Percentiles rank a stretch among this genome's conserved stretches.
Evolutionary conservation across 2,329 filamentous ascomycete species (phyloP).

Genomic region (Aspergillus sp.): DNA sequence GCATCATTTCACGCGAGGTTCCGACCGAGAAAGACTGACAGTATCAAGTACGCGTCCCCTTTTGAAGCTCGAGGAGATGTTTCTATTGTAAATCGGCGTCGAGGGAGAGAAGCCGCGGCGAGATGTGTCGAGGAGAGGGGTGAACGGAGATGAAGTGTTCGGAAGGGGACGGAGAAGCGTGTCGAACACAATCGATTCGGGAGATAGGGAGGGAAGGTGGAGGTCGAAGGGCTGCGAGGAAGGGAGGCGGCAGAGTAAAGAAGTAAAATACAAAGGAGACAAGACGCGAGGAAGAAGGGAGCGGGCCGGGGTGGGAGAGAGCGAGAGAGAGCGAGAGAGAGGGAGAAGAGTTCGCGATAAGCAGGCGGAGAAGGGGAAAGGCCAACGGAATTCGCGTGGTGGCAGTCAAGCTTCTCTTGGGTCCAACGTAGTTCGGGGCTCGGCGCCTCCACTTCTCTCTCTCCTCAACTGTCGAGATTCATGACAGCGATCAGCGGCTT

Average conservation of each 20-base stretch:
- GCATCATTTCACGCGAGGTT: constrained; percentile 20
- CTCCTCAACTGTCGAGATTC: neutral
- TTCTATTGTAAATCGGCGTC: neutral
- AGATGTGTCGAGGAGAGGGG: neutral
- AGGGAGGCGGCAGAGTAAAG: constrained; percentile 12
- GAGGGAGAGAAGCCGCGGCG: neutral
- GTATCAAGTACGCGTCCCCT: neutral
- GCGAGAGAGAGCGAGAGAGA: constrained; percentile 50
- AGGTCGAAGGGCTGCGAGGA: constrained; percentile 65
- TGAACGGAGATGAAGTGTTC: neutral
- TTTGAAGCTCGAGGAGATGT: neutral
- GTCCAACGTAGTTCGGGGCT: constrained; percentile 17
- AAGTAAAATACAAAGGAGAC: neutral
- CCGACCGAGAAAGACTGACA: neutral
- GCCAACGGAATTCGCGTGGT: constrained; percentile 25
- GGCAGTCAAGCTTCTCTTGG: constrained; percentile 38
- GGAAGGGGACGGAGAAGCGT: constrained; percentile 3
- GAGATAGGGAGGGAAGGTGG: constrained; percentile 82
- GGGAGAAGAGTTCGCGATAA: constrained; percentile 26
- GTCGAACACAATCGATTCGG: constrained; percentile 53
- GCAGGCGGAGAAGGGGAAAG: constrained; percentile 25
- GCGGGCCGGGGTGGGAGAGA: constrained; percentile 57
- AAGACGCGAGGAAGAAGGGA: constrained; percentile 36
- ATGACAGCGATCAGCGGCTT: neutral
- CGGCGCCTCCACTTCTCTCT: constrained; percentile 17